Percentiles rank a stretch among this genome's conserved stretches.
Evolutionary conservation across 2,329 filamentous ascomycete genomes (phyloP).

Genomic region (Colletotrichum lini): DNA sequence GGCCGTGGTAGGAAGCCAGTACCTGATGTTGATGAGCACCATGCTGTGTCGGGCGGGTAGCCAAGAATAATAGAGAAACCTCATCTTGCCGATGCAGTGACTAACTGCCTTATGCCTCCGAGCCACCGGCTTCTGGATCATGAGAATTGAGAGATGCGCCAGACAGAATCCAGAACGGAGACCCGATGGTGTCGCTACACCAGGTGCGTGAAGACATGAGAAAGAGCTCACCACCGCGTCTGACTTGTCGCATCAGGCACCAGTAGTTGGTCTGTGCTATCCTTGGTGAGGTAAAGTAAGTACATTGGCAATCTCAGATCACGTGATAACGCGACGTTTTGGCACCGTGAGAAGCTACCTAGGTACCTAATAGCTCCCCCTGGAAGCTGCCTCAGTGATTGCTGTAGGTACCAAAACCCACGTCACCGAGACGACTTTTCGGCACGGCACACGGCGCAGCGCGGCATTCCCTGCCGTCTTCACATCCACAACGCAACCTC

Average conservation of each 20-base stretch:
- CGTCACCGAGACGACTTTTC: conserved; percentile 24
- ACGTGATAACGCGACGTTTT: conserved; percentile 40
- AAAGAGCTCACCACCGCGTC: too few relatives aligned
- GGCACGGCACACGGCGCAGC: conserved; percentile 15
- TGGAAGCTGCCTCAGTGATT: conserved; percentile 3
- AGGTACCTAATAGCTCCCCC: neutral
- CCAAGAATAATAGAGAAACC: conserved; percentile 4
- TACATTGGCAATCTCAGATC: neutral
- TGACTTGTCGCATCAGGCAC: neutral
- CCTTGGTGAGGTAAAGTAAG: neutral
- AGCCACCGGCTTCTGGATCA: neutral
- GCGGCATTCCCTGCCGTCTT: conserved; percentile 4
- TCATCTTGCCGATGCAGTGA: conserved; percentile 3
- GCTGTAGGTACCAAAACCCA: neutral
- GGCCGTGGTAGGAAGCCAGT: neutral
- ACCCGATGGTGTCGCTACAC: neutral
- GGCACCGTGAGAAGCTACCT: conserved; percentile 18
- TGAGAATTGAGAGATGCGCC: neutral
- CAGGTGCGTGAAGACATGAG: neutral
- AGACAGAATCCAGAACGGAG: neutral
- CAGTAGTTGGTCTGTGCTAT: neutral
- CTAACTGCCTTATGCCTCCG: neutral
- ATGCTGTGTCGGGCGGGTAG: conserved; percentile 11
- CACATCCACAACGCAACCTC: conserved; percentile 1
- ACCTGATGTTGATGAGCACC: neutral